phyloP scores from a whole-genome alignment of 169 alveolate genomes.

The Eimeria sp. region DNA sequence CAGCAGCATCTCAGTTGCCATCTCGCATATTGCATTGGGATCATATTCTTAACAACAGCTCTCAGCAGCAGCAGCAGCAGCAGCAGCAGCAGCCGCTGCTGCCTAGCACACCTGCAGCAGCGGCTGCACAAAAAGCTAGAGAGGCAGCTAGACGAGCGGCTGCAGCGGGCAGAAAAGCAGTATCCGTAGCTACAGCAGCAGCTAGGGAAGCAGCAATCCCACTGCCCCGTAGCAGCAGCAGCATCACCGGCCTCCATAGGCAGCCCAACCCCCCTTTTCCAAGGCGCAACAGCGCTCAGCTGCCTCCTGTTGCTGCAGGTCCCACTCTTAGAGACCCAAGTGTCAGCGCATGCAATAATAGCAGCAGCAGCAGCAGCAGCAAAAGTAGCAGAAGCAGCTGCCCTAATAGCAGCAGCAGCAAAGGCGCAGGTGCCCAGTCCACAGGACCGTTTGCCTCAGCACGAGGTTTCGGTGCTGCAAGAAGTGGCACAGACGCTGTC shows the following conservation, averaged over 20 bases:
- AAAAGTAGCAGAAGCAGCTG: background rate
- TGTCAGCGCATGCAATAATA: no score
- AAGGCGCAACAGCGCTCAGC: slow-evolving; percentile 28
- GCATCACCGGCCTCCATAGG: background rate
- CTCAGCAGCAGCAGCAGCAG: slow-evolving; percentile 40
- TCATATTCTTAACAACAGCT: background rate
- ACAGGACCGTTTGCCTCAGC: background rate
- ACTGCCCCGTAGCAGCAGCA: slow-evolving; percentile 14
- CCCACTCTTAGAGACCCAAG: background rate
- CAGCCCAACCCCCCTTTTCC: slow-evolving; percentile 13
- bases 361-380: background rate
- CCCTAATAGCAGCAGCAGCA: background rate
- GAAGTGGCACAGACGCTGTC: background rate
- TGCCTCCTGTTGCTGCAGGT: slow-evolving; percentile 43
- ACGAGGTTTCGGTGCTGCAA: background rate
- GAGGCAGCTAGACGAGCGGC: slow-evolving; percentile 53
- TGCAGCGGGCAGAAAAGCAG: slow-evolving; percentile 25
- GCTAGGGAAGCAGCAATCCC: slow-evolving; percentile 51
- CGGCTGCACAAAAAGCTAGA: slow-evolving; percentile 20
- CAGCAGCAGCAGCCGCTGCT: slow-evolving; percentile 36
- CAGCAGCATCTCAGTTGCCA: background rate
- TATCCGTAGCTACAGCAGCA: slow-evolving; percentile 39
- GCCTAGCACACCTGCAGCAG: slow-evolving; percentile 37
- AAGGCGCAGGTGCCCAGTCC: background rate
- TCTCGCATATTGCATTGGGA: slow-evolving; percentile 26